phyloP scores from a whole-genome alignment of 1,284 basidiomycete genomes.

The Pulveroboletus sp. region DNA sequence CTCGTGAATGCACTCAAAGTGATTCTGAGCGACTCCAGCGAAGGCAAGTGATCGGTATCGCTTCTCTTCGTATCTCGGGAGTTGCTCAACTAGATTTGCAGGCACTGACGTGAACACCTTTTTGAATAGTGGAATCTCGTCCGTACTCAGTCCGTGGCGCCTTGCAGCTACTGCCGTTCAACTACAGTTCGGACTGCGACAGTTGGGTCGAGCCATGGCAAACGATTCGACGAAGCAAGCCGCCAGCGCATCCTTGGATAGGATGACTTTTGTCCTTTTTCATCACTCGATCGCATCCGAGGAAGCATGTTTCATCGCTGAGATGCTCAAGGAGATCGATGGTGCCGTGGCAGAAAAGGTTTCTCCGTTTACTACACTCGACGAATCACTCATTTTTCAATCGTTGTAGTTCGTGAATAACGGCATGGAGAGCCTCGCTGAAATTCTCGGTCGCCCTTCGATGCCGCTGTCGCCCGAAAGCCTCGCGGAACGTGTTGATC shows the following conservation, averaged over 20 bases:
- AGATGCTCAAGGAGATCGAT: constrained; percentile 71
- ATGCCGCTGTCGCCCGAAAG: constrained; percentile 33
- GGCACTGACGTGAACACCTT: constrained; percentile 48
- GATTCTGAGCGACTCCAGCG: constrained; percentile 57
- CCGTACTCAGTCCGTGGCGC: constrained; percentile 77
- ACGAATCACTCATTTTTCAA: not conserved
- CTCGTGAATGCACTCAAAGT: constrained; percentile 64
- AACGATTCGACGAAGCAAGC: constrained; percentile 53
- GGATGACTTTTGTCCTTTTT: constrained; percentile 64
- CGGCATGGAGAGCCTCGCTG: constrained; percentile 65
- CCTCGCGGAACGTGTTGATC: constrained; percentile 46
- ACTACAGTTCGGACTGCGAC: constrained; percentile 70
- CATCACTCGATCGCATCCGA: constrained; percentile 70
- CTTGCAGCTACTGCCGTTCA: constrained; percentile 77
- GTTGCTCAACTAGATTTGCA: constrained; percentile 13
- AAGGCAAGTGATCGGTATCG: constrained; percentile 35
- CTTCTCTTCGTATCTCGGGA: not conserved
- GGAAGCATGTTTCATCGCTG: constrained; percentile 77
- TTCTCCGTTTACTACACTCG: not conserved
- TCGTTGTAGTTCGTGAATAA: constrained; percentile 67
- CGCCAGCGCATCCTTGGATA: constrained; percentile 59
- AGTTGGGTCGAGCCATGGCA: constrained; percentile 64
- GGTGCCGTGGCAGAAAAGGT: constrained; percentile 69
- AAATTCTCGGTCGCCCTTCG: constrained; percentile 48
- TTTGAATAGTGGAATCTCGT: constrained; percentile 61